Evolutionary conservation across 1,139 yeast genomes (phyloP).

Genomic region (Yamadazyma songkhlaensis): DNA sequence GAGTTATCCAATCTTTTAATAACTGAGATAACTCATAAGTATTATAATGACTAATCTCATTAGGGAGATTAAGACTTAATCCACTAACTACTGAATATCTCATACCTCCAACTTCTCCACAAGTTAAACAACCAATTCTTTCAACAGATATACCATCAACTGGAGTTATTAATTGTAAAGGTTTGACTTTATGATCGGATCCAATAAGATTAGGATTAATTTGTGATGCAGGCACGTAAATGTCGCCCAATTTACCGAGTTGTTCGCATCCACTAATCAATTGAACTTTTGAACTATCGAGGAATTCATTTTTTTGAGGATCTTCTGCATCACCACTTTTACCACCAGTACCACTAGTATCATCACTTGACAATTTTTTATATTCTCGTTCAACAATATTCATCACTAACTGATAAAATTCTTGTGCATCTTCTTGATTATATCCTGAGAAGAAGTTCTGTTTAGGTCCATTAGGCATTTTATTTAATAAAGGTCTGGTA

Average conservation of each 20-base stretch:
- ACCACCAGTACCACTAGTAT: constrained; percentile 17
- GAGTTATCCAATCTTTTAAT: constrained; percentile 68
- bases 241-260: constrained; percentile 57
- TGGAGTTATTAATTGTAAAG: constrained; percentile 70
- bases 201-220: constrained; percentile 61
- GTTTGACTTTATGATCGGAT: constrained; percentile 40
- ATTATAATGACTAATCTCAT: constrained; percentile 30
- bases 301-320: constrained; percentile 13
- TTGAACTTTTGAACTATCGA: constrained; percentile 20
- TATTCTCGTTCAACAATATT: constrained; percentile 68
- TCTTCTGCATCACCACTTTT: constrained; percentile 2
- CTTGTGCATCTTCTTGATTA: constrained; percentile 94
- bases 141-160: constrained; percentile 87
- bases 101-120: constrained; percentile 94
- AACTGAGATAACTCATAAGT: constrained; percentile 53
- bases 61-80: constrained; percentile 65
- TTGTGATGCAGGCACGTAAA: constrained; percentile 69
- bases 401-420: constrained; percentile 80
- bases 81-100: constrained; percentile 82
- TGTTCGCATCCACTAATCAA: constrained; percentile 46
- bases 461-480: constrained; percentile 78
- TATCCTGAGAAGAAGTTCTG: constrained; percentile 76
- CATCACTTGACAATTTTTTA: constrained; percentile 19
- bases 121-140: constrained; percentile 80
- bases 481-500: constrained; percentile 60